Base-by-base conservation (phyloP, 306 rosid genomes). In the Trifolium pratense region DNA sequence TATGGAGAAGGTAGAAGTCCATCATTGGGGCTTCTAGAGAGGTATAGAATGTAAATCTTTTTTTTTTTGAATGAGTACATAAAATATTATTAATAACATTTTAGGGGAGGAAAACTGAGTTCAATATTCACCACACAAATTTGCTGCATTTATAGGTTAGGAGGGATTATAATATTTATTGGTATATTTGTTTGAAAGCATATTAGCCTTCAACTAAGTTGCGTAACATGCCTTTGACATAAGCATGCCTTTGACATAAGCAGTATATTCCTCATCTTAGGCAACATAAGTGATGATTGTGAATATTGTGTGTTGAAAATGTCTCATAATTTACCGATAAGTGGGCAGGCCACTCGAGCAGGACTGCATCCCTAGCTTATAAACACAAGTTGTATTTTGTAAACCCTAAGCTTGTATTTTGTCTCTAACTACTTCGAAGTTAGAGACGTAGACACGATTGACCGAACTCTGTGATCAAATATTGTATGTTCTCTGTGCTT, bases 1-100 rank as follows among this genome's bases (percentile, higher is more conserved):
- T 90, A 86, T 78, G 93, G 97, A 55, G 76, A 83, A 71, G 98
- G 96, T 15, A 90, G 83, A 85, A 77, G 73, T 70, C 93, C 93
- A 66, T 89, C 98, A 9, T 61, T 31, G 0, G 91, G 97, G 25
- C 90, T 93, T 75, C 68, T 90, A 85, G 98, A 83, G 81, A 93
- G 98, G 98, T 90, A 83, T 58, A 55, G 48, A 75, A 68, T 59
- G 18, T 62, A 75, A 52, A 51, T 68, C 49, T 71, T 43, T 34
- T 31, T 17, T 14, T 61, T 31, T 17, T 14, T 61, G 26, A 18
- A 46, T 68, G 32, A 57, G 32, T 66, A 31, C 65, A 7, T 55
- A 29, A 65, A 21, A 49, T 34, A 71, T 26, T 23, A 39, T 48
- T 62, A 4, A 53, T 29, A 58, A 55, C 17, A 46, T 49, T 55